Conservation (phyloP, 1,284 basidiomycete species). For the Salmacisia buchloeana region DNA sequence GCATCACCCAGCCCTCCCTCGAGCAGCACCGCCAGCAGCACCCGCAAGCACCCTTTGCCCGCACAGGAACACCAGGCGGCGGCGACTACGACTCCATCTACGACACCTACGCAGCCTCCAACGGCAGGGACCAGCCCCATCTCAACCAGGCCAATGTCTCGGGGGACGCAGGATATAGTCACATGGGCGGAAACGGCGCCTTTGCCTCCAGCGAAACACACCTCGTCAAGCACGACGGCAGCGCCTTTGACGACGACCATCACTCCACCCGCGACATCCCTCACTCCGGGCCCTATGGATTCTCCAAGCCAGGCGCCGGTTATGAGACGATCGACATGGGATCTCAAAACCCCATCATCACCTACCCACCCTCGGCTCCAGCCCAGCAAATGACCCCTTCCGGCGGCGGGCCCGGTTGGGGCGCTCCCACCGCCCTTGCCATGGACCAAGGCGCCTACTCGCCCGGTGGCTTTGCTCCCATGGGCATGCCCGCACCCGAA, state of each 20-base stretch:
- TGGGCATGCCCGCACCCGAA: neutral
- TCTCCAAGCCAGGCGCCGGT: neutral
- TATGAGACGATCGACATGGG: constrained; percentile 8
- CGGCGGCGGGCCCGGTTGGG: neutral
- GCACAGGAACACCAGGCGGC: neutral
- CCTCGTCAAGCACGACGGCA: neutral
- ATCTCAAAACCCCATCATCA: constrained; percentile 1
- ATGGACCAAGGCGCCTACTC: neutral
- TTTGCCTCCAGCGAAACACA: constrained; percentile 3
- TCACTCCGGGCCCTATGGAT: neutral
- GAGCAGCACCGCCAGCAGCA: neutral
- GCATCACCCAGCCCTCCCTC: neutral
- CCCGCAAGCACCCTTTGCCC: neutral
- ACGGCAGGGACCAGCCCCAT: neutral
- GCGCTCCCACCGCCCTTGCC: neutral
- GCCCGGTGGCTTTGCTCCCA: neutral
- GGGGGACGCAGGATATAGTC: neutral
- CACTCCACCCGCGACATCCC: neutral
- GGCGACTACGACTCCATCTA: constrained; percentile 4
- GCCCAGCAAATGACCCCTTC: neutral
- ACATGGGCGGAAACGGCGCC: neutral
- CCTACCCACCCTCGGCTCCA: neutral
- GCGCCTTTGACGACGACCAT: neutral
- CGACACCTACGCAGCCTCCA: neutral
- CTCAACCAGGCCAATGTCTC: neutral